These are phyloP conservation scores for Leucosporidium creatinivorum DNA, from an alignment of 768 basidiomycete species.

Conservation along the genomic window DNA sequence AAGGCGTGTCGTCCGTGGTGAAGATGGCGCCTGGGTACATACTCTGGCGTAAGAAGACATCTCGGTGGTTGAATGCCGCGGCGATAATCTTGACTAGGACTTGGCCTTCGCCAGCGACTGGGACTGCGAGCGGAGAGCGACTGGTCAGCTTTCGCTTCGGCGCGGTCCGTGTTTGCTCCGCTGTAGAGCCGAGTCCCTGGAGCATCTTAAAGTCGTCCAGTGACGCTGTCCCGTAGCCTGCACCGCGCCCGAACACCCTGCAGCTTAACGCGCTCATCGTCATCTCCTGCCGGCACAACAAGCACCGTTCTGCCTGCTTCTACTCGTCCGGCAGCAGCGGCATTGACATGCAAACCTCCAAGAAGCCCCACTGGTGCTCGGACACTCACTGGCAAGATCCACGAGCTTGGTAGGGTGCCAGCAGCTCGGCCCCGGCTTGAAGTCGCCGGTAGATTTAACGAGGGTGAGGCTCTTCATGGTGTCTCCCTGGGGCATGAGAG, in stretches of 20 bases:
- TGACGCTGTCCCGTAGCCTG: too few relatives aligned
- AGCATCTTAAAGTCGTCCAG: too few relatives aligned
- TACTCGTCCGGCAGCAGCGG: too few relatives aligned
- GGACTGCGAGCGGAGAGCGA: slow-evolving; percentile 35
- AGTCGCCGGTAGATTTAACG: slow-evolving; percentile 44
- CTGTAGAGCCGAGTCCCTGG: too few relatives aligned
- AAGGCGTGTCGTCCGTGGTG: slow-evolving; percentile 4
- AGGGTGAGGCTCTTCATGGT: slow-evolving; percentile 51
- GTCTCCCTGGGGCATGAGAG: not conserved
- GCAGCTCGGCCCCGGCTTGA: slow-evolving; percentile 39
- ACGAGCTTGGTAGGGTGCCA: slow-evolving; percentile 23
- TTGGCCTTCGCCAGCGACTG: slow-evolving; percentile 50
- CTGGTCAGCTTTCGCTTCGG: too few relatives aligned
- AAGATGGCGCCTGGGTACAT: slow-evolving; percentile 35
- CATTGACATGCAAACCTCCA: too few relatives aligned
- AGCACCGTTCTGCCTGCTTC: too few relatives aligned
- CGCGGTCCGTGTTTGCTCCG: too few relatives aligned
- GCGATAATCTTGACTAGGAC: slow-evolving; percentile 44
- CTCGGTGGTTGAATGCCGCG: slow-evolving; percentile 67
- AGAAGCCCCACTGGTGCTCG: slow-evolving; percentile 43
- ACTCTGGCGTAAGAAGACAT: slow-evolving; percentile 47
- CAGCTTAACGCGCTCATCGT: too few relatives aligned
- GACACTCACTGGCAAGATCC: slow-evolving; percentile 41
- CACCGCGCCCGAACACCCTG: too few relatives aligned
- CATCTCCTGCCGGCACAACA: too few relatives aligned